phyloP scores from a whole-genome alignment of 805 yeast species.

The Kodamaea sagamina region DNA sequence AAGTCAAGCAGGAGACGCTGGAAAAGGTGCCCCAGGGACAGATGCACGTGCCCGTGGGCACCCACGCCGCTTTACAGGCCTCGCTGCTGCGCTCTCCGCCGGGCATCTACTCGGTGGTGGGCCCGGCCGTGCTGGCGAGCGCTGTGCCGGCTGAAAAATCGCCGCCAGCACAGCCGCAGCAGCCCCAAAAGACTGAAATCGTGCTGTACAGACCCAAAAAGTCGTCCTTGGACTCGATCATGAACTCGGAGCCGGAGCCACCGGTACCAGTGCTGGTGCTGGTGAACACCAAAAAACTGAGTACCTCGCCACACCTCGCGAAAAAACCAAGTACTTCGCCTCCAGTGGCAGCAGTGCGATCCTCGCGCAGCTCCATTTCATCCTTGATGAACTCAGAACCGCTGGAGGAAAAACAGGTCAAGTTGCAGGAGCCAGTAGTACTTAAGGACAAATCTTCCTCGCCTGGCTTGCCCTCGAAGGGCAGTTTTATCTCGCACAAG shows the following conservation, averaged over 20 bases:
- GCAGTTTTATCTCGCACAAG: conserved; percentile 25
- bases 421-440: not conserved
- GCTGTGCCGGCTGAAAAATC: not conserved
- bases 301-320: too few relatives aligned
- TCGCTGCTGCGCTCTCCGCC: conserved; percentile 11
- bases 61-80: not conserved
- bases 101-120: conserved; percentile 3
- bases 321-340: not conserved
- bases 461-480: conserved; percentile 19
- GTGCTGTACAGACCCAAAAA: not conserved
- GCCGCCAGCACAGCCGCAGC: not conserved
- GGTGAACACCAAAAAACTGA: too few relatives aligned
- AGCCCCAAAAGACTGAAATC: not conserved
- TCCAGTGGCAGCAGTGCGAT: not conserved
- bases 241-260: conserved; percentile 7
- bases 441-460: conserved; percentile 1
- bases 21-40: too few relatives aligned
- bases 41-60: too few relatives aligned
- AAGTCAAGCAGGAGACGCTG: too few relatives aligned
- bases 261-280: not conserved
- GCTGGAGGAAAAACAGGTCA: not conserved
- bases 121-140: not conserved
- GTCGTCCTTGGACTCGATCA: conserved; percentile 10
- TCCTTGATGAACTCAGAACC: conserved; percentile 17
- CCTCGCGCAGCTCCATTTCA: conserved; percentile 13